Conservation (phyloP, 495 filamentous ascomycete species). For the Aspergillus campestris region DNA sequence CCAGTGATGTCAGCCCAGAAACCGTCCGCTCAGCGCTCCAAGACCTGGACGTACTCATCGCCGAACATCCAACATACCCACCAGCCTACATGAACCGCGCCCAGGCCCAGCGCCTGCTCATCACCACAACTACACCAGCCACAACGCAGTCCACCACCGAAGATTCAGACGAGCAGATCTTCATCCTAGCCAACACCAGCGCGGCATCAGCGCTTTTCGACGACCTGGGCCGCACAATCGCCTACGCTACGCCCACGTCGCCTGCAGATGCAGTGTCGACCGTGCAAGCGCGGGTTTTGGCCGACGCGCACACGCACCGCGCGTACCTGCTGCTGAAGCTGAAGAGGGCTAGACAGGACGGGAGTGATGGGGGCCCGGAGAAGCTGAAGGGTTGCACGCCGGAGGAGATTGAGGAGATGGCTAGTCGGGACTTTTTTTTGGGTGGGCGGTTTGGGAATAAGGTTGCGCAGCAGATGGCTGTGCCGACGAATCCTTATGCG, state of each 20-base stretch:
- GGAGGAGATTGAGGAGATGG: conserved; percentile 60
- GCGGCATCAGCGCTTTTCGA: conserved; percentile 37
- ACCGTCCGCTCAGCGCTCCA: conserved; percentile 23
- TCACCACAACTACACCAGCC: conserved; percentile 8
- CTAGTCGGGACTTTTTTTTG: conserved; percentile 63
- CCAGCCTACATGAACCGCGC: conserved; percentile 71
- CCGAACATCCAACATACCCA: conserved; percentile 56
- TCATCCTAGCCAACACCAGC: conserved; percentile 12
- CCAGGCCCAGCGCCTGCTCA: conserved; percentile 53
- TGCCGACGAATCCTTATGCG: conserved; percentile 77
- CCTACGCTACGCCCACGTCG: conserved; percentile 48
- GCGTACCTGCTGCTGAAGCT: conserved; percentile 61
- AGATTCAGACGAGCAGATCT: conserved; percentile 7
- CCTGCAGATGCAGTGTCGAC: conserved; percentile 47
- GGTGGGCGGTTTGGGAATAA: conserved; percentile 74
- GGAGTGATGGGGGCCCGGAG: conserved; percentile 14
- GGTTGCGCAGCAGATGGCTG: conserved; percentile 65
- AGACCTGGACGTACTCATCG: conserved; percentile 46
- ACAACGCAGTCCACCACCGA: not conserved
- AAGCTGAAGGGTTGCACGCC: conserved; percentile 33
- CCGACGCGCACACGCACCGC: conserved; percentile 67
- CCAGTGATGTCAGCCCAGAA: conserved; percentile 7
- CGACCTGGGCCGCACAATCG: conserved; percentile 61
- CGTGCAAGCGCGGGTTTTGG: conserved; percentile 52
- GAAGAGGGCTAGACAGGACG: conserved; percentile 32